Base-by-base conservation (phyloP, 441 rosid species). In the Daphne laureola region DNA sequence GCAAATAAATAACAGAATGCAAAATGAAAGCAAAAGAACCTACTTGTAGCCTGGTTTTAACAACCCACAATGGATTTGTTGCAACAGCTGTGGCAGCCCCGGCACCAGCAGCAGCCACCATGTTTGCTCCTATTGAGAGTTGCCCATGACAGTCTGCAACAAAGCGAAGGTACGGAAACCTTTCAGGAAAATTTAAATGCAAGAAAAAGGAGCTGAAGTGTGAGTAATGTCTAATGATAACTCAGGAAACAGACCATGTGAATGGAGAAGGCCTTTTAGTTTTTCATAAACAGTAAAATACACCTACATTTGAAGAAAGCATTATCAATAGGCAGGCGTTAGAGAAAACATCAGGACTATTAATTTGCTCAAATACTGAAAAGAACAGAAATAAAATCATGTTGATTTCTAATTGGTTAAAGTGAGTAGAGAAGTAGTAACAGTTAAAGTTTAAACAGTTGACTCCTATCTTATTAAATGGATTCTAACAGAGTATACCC, bases 51-150 rank as follows among this genome's bases (percentile, higher is more conserved):
- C 98, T 81, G 59, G 97, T 92, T 73, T 92, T 92, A 61, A 92
- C 98, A 76, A 93, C 98, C 98, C 98, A 93, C 61, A 93, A 71
- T 17, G 99, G 99, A 67, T 90, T 93, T 45, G 97, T 93, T 31
- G 78, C 68, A 56, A 87, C 66, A 59, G 96, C 70, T 25, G 99
- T 93, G 57, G 93, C 81, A 61, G 84, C 95, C 61, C 99, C 99
- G 55, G 99, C 97, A 17, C 95, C 84, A 16, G 93, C 88, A 61
- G 99, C 96, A 62, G 93, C 97, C 66, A 90, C 50, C 84, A 93
- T 75, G 69, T 89, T 85, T 63, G 80, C 78, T 26, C 99, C 80
- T 35, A 86, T 42, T 40, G 86, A 55, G 43, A 93, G 93, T 54
- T 77, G 77, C 46, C 57, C 48, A 54, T 54, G 50, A 43, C 63